Evolutionary conservation across 805 yeast genomes (phyloP).

Genomic region (Wickerhamomyces strasburgensis): DNA sequence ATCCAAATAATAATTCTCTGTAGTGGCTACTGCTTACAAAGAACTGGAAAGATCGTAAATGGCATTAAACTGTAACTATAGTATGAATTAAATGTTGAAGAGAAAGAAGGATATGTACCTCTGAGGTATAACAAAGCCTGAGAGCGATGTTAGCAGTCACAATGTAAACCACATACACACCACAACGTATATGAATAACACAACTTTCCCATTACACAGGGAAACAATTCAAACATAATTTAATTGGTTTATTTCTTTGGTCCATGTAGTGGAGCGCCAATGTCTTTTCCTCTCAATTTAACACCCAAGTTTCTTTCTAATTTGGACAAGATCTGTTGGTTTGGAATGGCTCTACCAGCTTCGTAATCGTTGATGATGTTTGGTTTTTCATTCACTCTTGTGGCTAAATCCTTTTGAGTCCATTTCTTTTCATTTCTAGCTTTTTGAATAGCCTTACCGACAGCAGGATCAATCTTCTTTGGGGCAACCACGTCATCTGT

Average conservation of each 20-base stretch:
- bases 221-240: too few relatives aligned
- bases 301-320: conserved; percentile 92
- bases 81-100: too few relatives aligned
- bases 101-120: too few relatives aligned
- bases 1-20: too few relatives aligned
- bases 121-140: too few relatives aligned
- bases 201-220: too few relatives aligned
- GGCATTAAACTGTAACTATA: background rate
- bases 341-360: conserved; percentile 93
- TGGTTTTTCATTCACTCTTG: conserved; percentile 93
- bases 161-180: too few relatives aligned
- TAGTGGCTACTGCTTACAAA: background rate
- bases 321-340: conserved; percentile 90
- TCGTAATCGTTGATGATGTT: conserved; percentile 94
- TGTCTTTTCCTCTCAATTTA: conserved; percentile 91
- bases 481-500: conserved; percentile 91
- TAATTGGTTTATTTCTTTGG: conserved; percentile 34
- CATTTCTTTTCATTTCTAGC: conserved; percentile 84
- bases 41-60: background rate
- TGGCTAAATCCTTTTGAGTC: conserved; percentile 95
- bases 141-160: too few relatives aligned
- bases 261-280: conserved; percentile 76
- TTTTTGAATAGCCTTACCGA: conserved; percentile 81
- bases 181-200: too few relatives aligned
- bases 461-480: conserved; percentile 75